These are phyloP conservation scores for Eruca vesicaria DNA, from an alignment of 441 rosid genomes.

Conservation along the genomic window DNA sequence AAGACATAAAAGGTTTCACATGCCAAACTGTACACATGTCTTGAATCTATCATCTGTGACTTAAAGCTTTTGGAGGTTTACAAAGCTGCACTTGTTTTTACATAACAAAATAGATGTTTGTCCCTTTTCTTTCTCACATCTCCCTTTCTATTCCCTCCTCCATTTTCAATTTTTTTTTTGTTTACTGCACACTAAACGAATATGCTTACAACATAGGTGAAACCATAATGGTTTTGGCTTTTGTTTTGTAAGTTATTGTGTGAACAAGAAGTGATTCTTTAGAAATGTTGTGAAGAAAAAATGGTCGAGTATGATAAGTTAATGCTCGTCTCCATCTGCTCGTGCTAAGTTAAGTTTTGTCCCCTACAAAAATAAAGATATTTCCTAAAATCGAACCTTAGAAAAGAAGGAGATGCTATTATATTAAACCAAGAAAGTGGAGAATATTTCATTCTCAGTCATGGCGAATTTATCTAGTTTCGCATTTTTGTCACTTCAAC, in stretches of 20 bases:
- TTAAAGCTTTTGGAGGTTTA: background rate
- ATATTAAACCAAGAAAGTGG: conserved; percentile 16
- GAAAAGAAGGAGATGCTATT: background rate
- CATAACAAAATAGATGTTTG: background rate
- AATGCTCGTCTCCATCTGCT: conserved; percentile 31
- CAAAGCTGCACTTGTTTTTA: conserved; percentile 17
- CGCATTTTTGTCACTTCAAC: conserved; percentile 15
- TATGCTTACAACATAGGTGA: background rate
- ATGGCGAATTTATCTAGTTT: conserved; percentile 11
- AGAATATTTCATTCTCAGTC: conserved; percentile 25
- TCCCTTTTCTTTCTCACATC: background rate
- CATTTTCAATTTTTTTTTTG: background rate
- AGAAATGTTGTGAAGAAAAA: conserved; percentile 3
- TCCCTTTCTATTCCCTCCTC: background rate
- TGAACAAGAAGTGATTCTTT: background rate
- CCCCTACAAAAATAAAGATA: conserved; percentile 5
- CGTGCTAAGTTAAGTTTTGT: background rate
- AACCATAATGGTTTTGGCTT: background rate
- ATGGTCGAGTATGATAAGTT: conserved; percentile 25
- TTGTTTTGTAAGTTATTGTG: background rate
- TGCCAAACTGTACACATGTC: conserved; percentile 31
- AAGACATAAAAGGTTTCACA: conserved; percentile 33
- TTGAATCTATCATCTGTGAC: conserved; percentile 19
- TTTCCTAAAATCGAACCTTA: background rate
- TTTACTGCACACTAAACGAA: background rate